These are phyloP conservation scores for Chernovozyma sophiae-reginae DNA, from an alignment of 1,139 yeast species.

Conservation along the genomic window DNA sequence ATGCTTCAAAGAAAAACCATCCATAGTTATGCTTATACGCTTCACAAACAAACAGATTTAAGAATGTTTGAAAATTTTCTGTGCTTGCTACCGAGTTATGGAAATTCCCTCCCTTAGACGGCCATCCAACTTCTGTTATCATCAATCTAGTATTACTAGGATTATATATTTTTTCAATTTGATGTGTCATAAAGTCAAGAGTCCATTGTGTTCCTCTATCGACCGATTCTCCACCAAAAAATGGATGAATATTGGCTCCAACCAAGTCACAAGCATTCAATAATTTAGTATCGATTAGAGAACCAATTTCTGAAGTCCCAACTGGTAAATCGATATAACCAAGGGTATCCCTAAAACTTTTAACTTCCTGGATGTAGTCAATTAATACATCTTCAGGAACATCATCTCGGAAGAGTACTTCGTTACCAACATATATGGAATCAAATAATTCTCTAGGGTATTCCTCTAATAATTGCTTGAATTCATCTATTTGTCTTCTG, in stretches of 20 bases:
- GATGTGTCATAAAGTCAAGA: constrained; percentile 42
- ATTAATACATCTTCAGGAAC: constrained; percentile 34
- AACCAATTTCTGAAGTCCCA: constrained; percentile 56
- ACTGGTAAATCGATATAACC: constrained; percentile 40
- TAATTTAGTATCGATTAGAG: constrained; percentile 29
- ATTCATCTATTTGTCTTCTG: constrained; percentile 35
- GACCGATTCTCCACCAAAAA: constrained; percentile 57
- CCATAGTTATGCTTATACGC: constrained; percentile 32
- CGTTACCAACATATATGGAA: constrained; percentile 58
- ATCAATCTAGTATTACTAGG: constrained; percentile 28
- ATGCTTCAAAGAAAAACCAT: constrained; percentile 68
- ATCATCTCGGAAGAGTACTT: constrained; percentile 56
- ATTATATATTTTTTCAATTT: constrained; percentile 29
- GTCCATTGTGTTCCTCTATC: constrained; percentile 53
- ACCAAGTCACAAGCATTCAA: constrained; percentile 48
- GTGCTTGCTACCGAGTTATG: constrained; percentile 44
- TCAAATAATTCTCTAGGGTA: constrained; percentile 50
- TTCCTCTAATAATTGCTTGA: constrained; percentile 37
- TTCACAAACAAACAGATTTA: constrained; percentile 51
- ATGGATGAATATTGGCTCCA: constrained; percentile 68
- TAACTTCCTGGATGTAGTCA: constrained; percentile 40
- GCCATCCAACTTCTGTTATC: constrained; percentile 72
- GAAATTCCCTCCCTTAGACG: constrained; percentile 54
- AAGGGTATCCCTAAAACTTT: constrained; percentile 28
- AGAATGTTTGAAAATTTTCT: constrained; percentile 41